These are phyloP conservation scores for Yarrowia galli DNA, from an alignment of 1,139 yeast species.

Conservation along the genomic window DNA sequence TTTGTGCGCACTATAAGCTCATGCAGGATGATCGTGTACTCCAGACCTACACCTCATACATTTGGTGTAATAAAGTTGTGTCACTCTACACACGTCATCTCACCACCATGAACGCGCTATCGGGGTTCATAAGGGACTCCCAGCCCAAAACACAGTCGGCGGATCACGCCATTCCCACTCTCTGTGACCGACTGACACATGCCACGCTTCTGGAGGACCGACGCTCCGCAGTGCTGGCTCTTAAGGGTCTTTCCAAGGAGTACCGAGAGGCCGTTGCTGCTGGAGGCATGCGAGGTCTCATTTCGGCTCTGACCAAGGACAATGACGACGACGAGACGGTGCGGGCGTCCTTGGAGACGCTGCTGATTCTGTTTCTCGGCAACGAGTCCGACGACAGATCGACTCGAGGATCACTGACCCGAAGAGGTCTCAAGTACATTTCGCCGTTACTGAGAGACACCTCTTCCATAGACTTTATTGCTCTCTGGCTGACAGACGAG, in stretches of 20 bases:
- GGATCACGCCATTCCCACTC: conserved; percentile 85
- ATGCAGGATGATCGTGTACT: background rate
- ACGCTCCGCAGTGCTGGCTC: conserved; percentile 87
- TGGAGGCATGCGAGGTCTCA: conserved; percentile 79
- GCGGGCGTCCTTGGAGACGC: conserved; percentile 84
- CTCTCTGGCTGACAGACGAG: conserved; percentile 95
- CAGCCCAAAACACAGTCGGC: conserved; percentile 68
- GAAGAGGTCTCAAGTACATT: conserved; percentile 63
- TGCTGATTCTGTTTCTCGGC: conserved; percentile 73
- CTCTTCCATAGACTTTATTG: conserved; percentile 73
- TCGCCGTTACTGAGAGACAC: conserved; percentile 65
- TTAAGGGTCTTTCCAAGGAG: conserved; percentile 88
- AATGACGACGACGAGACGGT: conserved; percentile 72
- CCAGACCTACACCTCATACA: background rate
- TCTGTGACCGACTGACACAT: conserved; percentile 86
- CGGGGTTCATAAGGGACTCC: conserved; percentile 57
- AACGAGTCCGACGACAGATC: conserved; percentile 40
- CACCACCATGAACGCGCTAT: conserved; percentile 53
- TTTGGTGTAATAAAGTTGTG: conserved; percentile 7
- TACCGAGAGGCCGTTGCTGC: conserved; percentile 92
- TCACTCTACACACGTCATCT: conserved; percentile 23
- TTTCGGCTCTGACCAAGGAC: conserved; percentile 72
- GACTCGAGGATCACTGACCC: conserved; percentile 43
- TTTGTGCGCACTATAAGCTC: background rate
- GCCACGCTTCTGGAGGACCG: conserved; percentile 85